Conservation (phyloP, 2,329 filamentous ascomycete genomes). For the Microdochium paspali region DNA sequence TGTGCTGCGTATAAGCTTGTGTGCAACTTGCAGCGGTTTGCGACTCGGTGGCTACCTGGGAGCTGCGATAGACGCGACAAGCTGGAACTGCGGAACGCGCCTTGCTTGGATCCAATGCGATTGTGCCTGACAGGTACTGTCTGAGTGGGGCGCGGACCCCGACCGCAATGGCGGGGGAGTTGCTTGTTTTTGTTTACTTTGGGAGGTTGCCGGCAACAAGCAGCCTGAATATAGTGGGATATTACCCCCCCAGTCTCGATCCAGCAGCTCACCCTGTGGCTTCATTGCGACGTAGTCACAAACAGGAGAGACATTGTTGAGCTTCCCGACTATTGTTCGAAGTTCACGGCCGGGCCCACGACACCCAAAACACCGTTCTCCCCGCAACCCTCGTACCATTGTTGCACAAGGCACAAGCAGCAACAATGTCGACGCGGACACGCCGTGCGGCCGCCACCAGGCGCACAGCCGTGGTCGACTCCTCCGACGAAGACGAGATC, state of each 20-base stretch:
- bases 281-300: no score
- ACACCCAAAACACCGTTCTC: no score
- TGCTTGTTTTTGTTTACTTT: constrained; percentile 2
- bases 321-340: no score
- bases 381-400: not conserved
- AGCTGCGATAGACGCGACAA: not conserved
- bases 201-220: not conserved
- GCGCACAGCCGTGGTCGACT: constrained; percentile 67
- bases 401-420: no score
- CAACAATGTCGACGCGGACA: constrained; percentile 23
- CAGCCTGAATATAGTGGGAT: not conserved
- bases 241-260: not conserved
- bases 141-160: not conserved
- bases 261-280: no score
- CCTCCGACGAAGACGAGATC: constrained; percentile 62
- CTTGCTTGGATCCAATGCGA: not conserved
- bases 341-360: no score
- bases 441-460: constrained; percentile 44
- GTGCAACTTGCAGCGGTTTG: not conserved
- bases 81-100: not conserved
- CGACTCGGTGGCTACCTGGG: not conserved
- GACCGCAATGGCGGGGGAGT: not conserved
- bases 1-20: no score
- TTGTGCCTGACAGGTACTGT: not conserved
- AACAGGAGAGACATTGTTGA: no score